Percentiles rank a stretch among this genome's conserved stretches.
Conservation (phyloP, 768 basidiomycete genomes). For the Gloeopeniophorella convolvens region DNA sequence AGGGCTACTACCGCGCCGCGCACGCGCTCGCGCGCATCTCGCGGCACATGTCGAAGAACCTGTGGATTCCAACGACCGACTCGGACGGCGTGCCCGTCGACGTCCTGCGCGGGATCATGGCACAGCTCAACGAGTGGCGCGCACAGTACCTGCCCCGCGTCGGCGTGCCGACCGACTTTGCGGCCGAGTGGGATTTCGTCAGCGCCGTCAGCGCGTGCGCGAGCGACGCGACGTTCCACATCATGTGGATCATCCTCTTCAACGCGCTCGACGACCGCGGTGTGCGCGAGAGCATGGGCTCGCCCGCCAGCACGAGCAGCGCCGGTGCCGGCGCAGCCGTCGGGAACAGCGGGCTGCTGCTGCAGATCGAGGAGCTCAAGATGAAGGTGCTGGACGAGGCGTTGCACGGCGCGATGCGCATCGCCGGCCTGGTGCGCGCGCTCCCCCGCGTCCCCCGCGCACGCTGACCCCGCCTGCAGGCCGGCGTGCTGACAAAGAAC, state of each 20-base stretch:
- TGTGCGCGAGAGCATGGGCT: constrained; percentile 60
- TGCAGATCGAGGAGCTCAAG: constrained; percentile 56
- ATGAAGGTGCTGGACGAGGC: constrained; percentile 75
- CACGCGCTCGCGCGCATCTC: constrained; percentile 80
- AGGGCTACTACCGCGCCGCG: constrained; percentile 83
- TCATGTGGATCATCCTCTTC: constrained; percentile 84
- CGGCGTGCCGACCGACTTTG: constrained; percentile 82
- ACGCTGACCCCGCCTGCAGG: constrained; percentile 33
- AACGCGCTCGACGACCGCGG: constrained; percentile 82
- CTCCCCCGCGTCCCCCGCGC: constrained; percentile 2
- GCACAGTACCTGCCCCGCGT: constrained; percentile 69
- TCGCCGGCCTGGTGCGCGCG: constrained; percentile 72
- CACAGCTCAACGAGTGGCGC: constrained; percentile 62
- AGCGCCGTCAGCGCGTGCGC: constrained; percentile 68
- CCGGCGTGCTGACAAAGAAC: constrained; percentile 78
- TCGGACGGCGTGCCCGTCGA: constrained; percentile 71
- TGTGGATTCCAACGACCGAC: constrained; percentile 77
- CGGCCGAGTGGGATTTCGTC: constrained; percentile 87
- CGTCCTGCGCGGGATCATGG: constrained; percentile 49
- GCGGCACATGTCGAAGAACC: constrained; percentile 70
- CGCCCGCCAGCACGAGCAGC: constrained; percentile 33
- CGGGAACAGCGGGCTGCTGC: constrained; percentile 30
- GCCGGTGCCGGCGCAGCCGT: constrained; percentile 26
- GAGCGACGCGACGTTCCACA: constrained; percentile 85
- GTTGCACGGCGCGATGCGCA: constrained; percentile 76